Base-by-base conservation (phyloP, 2,329 filamentous ascomycete genomes). In the Apiospora saccharicola region DNA sequence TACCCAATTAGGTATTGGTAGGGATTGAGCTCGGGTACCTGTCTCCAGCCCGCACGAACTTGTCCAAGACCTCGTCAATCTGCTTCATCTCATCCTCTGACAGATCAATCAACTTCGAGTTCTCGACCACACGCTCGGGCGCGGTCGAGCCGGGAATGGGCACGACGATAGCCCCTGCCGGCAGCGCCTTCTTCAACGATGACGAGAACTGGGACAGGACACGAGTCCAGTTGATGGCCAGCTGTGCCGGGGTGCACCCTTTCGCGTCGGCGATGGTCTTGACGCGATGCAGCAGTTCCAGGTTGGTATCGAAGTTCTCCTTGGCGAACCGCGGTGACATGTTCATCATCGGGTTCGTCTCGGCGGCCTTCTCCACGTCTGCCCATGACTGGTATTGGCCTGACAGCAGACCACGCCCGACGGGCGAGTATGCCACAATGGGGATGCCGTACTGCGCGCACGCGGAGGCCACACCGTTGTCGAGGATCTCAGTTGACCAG, bases 381-480 rank as follows among this genome's bases (percentile, higher is more conserved):
- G 43, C 70, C 30, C 81, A 90, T 83, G 67, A 30, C 26, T 68
- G 43, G 24, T 49, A 68, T 73, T 86, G 80, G 8, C 89, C 89
- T 0, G 89, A 89, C 71, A 92, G 80, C 71, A 87, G 80, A 0
- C 84, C 85, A 68, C 88, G 84, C 5, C 71, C 69, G 19, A 72
- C 67, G 34, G 71, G 71, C 10, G 71, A 72, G 69, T 72, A 72
- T 3, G 71, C 71, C 14, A 72, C 34, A 24, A 72, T 64, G 46
- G 71, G 69, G 69, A 72, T 91, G 30, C 82, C 83, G 24, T 89
- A 81, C 78, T 91, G 86, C 8, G 77, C 79, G 73, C 85, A 87
- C 0, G 83, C 79, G 2, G 83, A 84, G 3, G 86, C 85, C 47
- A 90, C 81, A 2, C 88, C 87, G 75, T 89, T 89, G 30, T 78